These are phyloP conservation scores for Priceomyces medius DNA, from an alignment of 805 yeast species.

Conservation along the genomic window DNA sequence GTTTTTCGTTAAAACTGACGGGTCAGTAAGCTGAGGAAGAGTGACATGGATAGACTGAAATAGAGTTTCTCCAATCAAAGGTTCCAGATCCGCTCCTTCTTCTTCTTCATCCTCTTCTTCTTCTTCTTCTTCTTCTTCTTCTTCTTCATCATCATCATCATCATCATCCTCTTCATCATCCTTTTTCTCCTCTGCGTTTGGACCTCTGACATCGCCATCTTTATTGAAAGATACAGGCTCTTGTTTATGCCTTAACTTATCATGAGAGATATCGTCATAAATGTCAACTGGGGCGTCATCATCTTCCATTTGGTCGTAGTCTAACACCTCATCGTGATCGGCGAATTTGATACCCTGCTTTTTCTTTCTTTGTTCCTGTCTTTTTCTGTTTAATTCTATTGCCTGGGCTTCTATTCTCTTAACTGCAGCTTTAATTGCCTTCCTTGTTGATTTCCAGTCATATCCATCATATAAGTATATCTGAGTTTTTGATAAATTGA, in stretches of 20 bases:
- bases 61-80: conserved; percentile 57
- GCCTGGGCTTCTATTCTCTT: conserved; percentile 57
- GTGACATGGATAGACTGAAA: conserved; percentile 81
- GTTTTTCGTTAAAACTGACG: conserved; percentile 45
- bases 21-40: conserved; percentile 47
- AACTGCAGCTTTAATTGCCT: conserved; percentile 63
- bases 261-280: no score
- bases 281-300: neutral
- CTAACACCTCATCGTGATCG: neutral
- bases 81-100: conserved; percentile 11
- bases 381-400: conserved; percentile 18
- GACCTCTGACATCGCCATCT: no score
- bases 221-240: no score
- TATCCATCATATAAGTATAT: conserved; percentile 80
- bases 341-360: conserved; percentile 1
- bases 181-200: neutral
- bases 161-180: neutral
- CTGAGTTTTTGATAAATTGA: conserved; percentile 37
- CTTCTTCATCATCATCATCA: conserved; percentile 7
- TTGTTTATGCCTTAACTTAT: no score
- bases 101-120: conserved; percentile 12
- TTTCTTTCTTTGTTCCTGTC: conserved; percentile 1
- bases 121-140: conserved; percentile 10
- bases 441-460: conserved; percentile 83
- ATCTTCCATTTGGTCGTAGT: conserved; percentile 9